Evolutionary conservation across 805 yeast species (phyloP), one percentile per base, ranked within the genome.

Genomic region (Torulaspora delbrueckii): DNA sequence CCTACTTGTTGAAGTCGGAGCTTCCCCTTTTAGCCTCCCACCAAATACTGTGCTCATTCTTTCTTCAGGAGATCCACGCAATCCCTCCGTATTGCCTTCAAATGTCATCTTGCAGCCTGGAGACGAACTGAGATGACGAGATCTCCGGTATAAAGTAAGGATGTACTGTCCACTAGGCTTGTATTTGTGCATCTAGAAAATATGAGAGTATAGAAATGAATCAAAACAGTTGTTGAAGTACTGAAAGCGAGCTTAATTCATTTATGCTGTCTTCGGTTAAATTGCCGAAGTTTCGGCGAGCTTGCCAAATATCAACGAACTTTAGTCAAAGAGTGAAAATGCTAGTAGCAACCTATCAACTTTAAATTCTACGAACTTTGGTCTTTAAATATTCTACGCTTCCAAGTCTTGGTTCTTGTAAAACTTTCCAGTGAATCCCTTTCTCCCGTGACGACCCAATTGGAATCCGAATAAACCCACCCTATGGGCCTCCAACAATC

Each of bases 21-120:
- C 66, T 16, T 74, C 79, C 4, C 84, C 84, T 47, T 73, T 74
- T 27, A 78, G 59, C 43, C 82, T 63, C 8, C 79, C 79, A 0
- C 84, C 84, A 62, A 80, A 80, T 1, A 79, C 74, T 35, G 62
- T 65, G 14, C 63, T 60, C 59, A 79, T 72, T 42, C 78, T 67
- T 37, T 77, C 76, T 45, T 74, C 78, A 0, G 76, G 68, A 0
- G 76, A 59, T 1, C 62, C 65, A 1, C 45, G 42, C 1, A 60
- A 40, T 0, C 52, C 61, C 3, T 48, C 46, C 2, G 63, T 54
- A 46, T 68, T 69, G 5, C 75, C 75, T 40, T 62, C 66, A 42
- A 67, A 67, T 9, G 60, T 54, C 65, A 63, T 63, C 32, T n/a
- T 22, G 13, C 42, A 27, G 13, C 50, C 37, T 12, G 43, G 22